Conservation (phyloP, 75 land plant genomes). For the Selaginella moellendorffii region DNA sequence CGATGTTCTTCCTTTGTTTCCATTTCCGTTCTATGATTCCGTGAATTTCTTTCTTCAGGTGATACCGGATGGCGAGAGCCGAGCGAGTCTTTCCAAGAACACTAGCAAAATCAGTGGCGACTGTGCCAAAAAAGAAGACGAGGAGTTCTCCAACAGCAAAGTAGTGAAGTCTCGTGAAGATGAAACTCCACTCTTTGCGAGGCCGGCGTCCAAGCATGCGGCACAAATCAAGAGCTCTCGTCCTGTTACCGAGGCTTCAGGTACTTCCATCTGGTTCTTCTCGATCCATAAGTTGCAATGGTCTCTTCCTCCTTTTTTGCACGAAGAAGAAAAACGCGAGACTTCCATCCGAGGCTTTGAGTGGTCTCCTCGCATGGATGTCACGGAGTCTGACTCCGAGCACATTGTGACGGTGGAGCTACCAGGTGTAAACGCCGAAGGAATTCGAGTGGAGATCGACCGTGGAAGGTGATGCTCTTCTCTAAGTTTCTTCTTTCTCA, state of each 20-base stretch:
- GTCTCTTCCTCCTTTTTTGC: too few species aligned
- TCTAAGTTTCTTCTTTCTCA: not conserved
- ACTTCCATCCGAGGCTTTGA: conserved; percentile 13
- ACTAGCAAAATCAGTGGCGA: not conserved
- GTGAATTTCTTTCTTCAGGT: too few species aligned
- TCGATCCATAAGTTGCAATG: too few species aligned
- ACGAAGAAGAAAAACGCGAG: not conserved
- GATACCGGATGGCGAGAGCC: not conserved
- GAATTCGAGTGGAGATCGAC: conserved; percentile 54
- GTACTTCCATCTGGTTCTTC: not conserved
- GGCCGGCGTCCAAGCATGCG: not conserved
- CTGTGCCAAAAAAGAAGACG: too few species aligned
- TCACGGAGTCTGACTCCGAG: conserved; percentile 36
- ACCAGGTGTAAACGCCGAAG: conserved; percentile 45
- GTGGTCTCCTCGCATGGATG: conserved; percentile 80
- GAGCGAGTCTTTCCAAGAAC: not conserved
- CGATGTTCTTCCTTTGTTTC: too few species aligned
- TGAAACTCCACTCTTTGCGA: not conserved
- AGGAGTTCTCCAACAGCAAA: not conserved
- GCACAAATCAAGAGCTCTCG: not conserved
- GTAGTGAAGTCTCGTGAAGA: not conserved
- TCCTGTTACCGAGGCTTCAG: not conserved
- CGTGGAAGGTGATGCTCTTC: conserved; percentile 28
- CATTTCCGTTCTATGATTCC: too few species aligned
- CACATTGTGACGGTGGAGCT: conserved; percentile 54